Percentiles rank a stretch among this genome's conserved stretches.
Conservation (phyloP, 2,329 filamentous ascomycete genomes). For the Colletotrichum sp. region DNA sequence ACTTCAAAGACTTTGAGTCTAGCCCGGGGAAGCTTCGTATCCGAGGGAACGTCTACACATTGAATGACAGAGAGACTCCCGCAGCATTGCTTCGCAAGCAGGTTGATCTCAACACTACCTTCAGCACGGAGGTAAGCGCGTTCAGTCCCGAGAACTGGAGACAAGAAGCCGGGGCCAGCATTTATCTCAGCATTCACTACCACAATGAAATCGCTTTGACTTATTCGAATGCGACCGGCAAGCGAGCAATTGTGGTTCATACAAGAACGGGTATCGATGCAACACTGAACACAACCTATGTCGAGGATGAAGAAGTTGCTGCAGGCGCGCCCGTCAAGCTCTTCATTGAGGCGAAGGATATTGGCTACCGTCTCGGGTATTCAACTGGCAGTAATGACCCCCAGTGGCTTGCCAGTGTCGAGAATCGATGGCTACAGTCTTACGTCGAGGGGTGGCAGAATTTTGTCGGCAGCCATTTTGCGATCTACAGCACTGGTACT, state of each 20-base stretch:
- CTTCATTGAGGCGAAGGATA: conserved; percentile 16
- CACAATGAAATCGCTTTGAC: conserved; percentile 19
- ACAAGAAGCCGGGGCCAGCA: conserved; percentile 16
- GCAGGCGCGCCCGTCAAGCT: conserved; percentile 12
- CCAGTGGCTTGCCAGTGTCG: conserved; percentile 10
- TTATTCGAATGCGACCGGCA: background rate
- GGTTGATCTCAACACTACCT: conserved; percentile 19
- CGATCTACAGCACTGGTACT: conserved; percentile 16
- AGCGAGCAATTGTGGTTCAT: conserved; percentile 5
- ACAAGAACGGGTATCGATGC: conserved; percentile 17
- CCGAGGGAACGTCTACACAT: conserved; percentile 14
- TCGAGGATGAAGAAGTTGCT: conserved; percentile 19
- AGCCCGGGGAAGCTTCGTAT: conserved; percentile 15
- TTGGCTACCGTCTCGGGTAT: conserved; percentile 12
- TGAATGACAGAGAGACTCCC: conserved; percentile 18
- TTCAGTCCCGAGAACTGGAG: conserved; percentile 5
- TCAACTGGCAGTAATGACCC: conserved; percentile 3
- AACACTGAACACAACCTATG: conserved; percentile 14
- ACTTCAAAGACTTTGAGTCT: conserved; percentile 17
- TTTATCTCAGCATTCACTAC: conserved; percentile 22
- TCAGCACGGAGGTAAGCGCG: conserved; percentile 16
- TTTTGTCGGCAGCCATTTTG: conserved; percentile 21
- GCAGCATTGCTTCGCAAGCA: conserved; percentile 20
- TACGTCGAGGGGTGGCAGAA: conserved; percentile 20
- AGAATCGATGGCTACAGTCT: conserved; percentile 17